These are phyloP conservation scores for Ploettnerulaceae sp. DNA, from an alignment of 2,329 filamentous ascomycete species.

Conservation along the genomic window DNA sequence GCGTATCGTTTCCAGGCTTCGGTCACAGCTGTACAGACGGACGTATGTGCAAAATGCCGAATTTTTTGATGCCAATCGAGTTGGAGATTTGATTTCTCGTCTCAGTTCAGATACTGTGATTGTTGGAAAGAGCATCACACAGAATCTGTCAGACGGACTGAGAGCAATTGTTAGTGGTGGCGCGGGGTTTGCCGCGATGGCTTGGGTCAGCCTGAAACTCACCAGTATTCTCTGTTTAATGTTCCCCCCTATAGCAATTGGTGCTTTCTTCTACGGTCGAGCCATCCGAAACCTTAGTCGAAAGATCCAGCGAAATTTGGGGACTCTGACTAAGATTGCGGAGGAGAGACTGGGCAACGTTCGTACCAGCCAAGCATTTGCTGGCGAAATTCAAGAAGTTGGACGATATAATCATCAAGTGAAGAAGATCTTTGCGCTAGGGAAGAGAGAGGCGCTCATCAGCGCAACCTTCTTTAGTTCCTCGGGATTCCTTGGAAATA, in stretches of 20 bases:
- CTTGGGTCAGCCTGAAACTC: conserved; percentile 88
- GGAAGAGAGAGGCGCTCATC: conserved; percentile 79
- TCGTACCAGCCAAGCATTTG: conserved; percentile 93
- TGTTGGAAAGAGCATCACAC: conserved; percentile 96
- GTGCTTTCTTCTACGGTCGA: conserved; percentile 87
- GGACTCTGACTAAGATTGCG: conserved; percentile 90
- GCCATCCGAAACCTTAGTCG: conserved; percentile 84
- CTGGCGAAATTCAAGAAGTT: conserved; percentile 86
- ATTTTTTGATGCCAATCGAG: conserved; percentile 96
- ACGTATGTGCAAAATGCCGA: conserved; percentile 98
- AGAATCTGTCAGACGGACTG: conserved; percentile 95
- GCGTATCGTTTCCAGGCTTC: conserved; percentile 82
- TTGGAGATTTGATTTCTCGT: conserved; percentile 92
- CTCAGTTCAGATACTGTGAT: conserved; percentile 96
- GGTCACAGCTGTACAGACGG: conserved; percentile 82
- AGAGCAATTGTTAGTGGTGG: conserved; percentile 83
- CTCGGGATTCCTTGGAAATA: conserved; percentile 90
- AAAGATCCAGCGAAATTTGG: conserved; percentile 89
- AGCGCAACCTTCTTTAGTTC: conserved; percentile 84
- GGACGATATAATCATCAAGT: conserved; percentile 88
- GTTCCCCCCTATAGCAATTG: conserved; percentile 85
- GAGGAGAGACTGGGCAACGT: conserved; percentile 98
- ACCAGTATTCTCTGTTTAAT: conserved; percentile 82
- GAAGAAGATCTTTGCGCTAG: conserved; percentile 84
- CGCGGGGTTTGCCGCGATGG: conserved; percentile 88